Base-by-base conservation (phyloP, 1,139 yeast species). In the Dujonia santamariae region DNA sequence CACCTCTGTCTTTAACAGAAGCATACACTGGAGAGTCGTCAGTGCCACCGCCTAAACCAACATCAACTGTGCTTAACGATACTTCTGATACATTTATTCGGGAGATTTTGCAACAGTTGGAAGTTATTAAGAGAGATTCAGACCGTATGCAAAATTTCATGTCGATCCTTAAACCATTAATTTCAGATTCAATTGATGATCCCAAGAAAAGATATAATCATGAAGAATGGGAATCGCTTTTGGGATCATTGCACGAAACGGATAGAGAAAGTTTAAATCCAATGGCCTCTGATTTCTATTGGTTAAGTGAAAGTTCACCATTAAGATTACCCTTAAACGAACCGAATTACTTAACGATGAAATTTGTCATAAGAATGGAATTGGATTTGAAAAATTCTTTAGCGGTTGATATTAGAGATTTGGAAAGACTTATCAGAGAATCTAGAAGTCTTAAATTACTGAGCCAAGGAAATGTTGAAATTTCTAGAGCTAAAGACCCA, bases 231-330 rank as follows among this genome's bases (percentile, higher is more conserved):
- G 54, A 37, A 46, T 63, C 32, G 38, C 51, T 58, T 8, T 37
- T 60, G 12, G 37, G 37, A 2, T 42, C 42, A n/a, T 36, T 55
- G 17, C 42, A 37, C 18, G 24, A 28, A n/a, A 35, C 40, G 3
- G 28, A 37, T 19, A 28, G 18, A 5, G 32, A 34, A 11, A 29
- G 29, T 16, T 32, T 35, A n/a, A 23, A 30, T 13, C 21, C 26
- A 1, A 26, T 29, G 22, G 17, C 15, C 12, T 19, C 23, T 3
- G 21, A 7, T 18, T 31, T 22, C 17, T 60, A 52, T 32, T 81
- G 88, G 88, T 46, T 81, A 3, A 65, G 81, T 6, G 78, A 78
- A 3, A 51, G 56, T 3, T 79, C 88, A 1, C 95, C 95, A 0
- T 55, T 84, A 24, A 61, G 83, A 30, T 73, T 72, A 34, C 92